These are phyloP conservation scores for Protostelium mycophagum DNA, from an alignment of 78 protist genomes.

Conservation along the genomic window DNA sequence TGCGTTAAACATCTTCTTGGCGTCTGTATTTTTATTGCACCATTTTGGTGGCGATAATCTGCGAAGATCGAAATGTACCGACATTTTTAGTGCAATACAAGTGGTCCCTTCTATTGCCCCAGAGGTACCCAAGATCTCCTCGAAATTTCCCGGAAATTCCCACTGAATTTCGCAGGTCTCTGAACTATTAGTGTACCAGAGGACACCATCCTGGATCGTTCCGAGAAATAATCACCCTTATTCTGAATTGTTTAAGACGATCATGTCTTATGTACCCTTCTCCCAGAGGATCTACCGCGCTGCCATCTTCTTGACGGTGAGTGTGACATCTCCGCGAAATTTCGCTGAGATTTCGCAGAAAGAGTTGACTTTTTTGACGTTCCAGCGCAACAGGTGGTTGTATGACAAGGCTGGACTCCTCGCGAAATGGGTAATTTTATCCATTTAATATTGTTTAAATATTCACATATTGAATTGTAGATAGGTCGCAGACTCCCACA, in stretches of 20 bases:
- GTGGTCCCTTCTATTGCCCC: constrained; percentile 1
- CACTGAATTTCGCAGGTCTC: no score
- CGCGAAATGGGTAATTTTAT: no score
- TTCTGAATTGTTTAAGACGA: not conserved
- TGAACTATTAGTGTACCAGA: constrained; percentile 8
- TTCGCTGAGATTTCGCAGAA: not conserved
- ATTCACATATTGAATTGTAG: no score
- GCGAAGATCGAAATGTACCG: no score
- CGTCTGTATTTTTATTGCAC: no score
- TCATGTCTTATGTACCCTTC: not conserved
- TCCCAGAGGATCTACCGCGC: not conserved
- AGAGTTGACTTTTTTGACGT: not conserved
- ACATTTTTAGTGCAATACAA: constrained; percentile 13
- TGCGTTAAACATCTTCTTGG: no score
- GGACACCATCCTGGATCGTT: constrained; percentile 15
- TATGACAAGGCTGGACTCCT: no score
- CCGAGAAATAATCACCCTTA: not conserved
- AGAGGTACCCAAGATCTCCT: no score
- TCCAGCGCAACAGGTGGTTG: not conserved
- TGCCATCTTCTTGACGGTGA: constrained; percentile 4
- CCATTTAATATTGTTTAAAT: no score
- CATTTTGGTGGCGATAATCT: not conserved
- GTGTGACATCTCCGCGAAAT: not conserved
- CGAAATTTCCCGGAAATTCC: no score
- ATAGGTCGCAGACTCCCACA: no score